Percentiles rank a stretch among this genome's conserved stretches.
Conservation (phyloP, 2,329 filamentous ascomycete genomes). For the Akanthomyces dipterigenus region DNA sequence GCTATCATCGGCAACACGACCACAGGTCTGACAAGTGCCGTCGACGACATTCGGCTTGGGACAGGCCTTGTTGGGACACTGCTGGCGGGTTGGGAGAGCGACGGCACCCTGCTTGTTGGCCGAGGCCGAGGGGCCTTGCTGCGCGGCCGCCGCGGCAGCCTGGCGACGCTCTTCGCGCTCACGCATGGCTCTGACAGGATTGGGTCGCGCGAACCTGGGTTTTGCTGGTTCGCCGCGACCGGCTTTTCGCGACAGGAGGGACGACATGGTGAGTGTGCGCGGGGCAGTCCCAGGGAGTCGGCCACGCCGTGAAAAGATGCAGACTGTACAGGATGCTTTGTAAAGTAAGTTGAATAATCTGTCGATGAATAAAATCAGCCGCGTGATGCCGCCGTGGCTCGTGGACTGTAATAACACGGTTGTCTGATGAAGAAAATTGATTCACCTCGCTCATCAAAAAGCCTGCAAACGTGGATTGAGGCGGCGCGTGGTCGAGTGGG, state of each 20-base stretch:
- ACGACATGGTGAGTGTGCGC: conserved; percentile 36
- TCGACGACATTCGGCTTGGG: conserved; percentile 55
- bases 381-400: not conserved
- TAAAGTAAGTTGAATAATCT: not conserved
- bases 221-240: conserved; percentile 23
- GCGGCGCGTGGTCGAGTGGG: conserved; percentile 5
- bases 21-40: conserved; percentile 74
- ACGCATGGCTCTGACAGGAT: conserved; percentile 44
- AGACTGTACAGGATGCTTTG: not conserved
- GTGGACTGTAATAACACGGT: not conserved
- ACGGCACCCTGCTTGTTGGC: conserved; percentile 24
- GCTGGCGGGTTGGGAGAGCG: conserved; percentile 30
- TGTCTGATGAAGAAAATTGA: conserved; percentile 8
- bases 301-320: not conserved
- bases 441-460: not conserved
- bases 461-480: not conserved
- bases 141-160: conserved; percentile 24
- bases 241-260: conserved; percentile 35
- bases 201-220: conserved; percentile 38
- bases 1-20: conserved; percentile 73
- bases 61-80: conserved; percentile 55
- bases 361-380: not conserved
- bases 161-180: conserved; percentile 43
- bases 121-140: conserved; percentile 22
- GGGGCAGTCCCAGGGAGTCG: not conserved